Evolutionary conservation across 2,329 filamentous ascomycete genomes (phyloP).

Genomic region (Boeremia exigua): DNA sequence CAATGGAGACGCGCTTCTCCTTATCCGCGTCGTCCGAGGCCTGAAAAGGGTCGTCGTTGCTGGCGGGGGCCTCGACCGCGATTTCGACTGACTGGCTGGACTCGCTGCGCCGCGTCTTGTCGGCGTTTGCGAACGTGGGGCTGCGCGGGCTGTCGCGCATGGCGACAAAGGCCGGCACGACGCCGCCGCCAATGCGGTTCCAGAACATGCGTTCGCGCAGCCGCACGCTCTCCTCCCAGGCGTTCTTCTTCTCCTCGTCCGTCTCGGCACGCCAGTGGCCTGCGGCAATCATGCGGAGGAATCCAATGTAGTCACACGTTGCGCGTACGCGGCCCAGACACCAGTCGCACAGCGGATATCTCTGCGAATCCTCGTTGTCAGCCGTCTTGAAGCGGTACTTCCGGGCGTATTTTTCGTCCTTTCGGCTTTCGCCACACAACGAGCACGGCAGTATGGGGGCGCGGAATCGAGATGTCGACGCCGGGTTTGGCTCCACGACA

Average conservation of each 20-base stretch:
- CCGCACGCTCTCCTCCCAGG: constrained; percentile 93
- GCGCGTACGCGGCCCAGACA: constrained; percentile 84
- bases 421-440: constrained; percentile 84
- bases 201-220: constrained; percentile 97
- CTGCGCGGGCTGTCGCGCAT: constrained; percentile 43
- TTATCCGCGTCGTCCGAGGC: constrained; percentile 26
- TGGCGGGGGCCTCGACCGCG: constrained; percentile 27
- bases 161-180: constrained; percentile 69
- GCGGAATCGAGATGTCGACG: constrained; percentile 58
- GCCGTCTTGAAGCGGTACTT: constrained; percentile 88
- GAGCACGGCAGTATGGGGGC: constrained; percentile 74
- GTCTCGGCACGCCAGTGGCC: constrained; percentile 88
- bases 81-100: constrained; percentile 26
- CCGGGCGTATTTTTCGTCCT: constrained; percentile 72
- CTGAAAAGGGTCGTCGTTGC: constrained; percentile 45
- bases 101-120: constrained; percentile 35
- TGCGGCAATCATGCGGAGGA: constrained; percentile 88
- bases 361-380: constrained; percentile 83
- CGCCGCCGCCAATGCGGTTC: constrained; percentile 88
- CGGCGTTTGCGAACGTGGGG: constrained; percentile 36
- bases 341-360: constrained; percentile 88
- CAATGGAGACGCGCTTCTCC: constrained; percentile 47
- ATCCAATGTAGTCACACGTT: constrained; percentile 91
- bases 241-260: constrained; percentile 80
- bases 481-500: constrained; percentile 77